Conservation (phyloP, 2,329 filamentous ascomycete genomes). For the Helminthosporium solani region DNA sequence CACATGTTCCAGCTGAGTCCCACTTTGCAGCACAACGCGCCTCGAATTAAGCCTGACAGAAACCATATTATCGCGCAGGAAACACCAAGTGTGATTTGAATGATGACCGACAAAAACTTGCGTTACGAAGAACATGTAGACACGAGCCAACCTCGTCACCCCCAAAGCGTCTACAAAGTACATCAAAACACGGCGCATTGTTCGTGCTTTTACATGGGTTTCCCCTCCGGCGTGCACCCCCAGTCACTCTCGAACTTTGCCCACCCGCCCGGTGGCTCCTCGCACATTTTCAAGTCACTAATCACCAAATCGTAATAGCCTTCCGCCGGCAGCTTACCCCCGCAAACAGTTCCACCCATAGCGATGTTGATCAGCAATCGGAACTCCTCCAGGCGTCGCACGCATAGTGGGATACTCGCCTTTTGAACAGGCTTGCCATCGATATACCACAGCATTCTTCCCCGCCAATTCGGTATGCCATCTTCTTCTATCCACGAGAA, state of each 20-base stretch:
- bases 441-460: slow-evolving; percentile 60
- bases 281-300: slow-evolving; percentile 54
- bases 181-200: too few species aligned
- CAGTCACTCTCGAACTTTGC: slow-evolving; percentile 55
- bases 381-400: slow-evolving; percentile 57
- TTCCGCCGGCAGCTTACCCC: slow-evolving; percentile 53
- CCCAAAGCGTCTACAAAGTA: too few species aligned
- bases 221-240: slow-evolving; percentile 38
- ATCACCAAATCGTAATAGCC: slow-evolving; percentile 60
- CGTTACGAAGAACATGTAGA: too few species aligned
- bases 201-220: slow-evolving; percentile 20
- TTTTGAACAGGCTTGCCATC: slow-evolving; percentile 61
- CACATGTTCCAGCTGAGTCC: too few species aligned
- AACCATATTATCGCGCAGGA: too few species aligned
- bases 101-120: too few species aligned
- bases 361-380: slow-evolving; percentile 61
- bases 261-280: slow-evolving; percentile 59
- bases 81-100: too few species aligned
- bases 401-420: slow-evolving; percentile 54
- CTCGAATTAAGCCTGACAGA: too few species aligned
- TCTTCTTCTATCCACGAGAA: slow-evolving; percentile 58
- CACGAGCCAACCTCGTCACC: too few species aligned
- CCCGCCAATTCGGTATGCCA: slow-evolving; percentile 43
- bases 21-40: too few species aligned
- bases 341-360: slow-evolving; percentile 62